These are phyloP conservation scores for Trichoderma guizhouense DNA, from an alignment of 2,329 filamentous ascomycete species.

Conservation along the genomic window DNA sequence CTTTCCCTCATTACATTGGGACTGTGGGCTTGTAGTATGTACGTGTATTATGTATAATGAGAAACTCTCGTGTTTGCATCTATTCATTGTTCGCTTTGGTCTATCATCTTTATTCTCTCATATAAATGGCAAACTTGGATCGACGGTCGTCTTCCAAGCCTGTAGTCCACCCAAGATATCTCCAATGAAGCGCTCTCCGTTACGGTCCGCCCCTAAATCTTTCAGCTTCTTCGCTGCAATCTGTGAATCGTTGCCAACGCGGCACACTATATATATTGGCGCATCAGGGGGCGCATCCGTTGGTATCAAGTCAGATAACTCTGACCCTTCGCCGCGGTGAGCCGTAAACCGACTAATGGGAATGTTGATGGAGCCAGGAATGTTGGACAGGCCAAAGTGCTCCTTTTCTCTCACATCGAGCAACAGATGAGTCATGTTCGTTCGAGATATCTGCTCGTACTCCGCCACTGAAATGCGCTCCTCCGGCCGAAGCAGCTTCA, in stretches of 20 bases:
- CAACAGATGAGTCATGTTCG: constrained; percentile 49
- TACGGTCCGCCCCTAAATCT: constrained; percentile 52
- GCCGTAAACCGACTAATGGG: constrained; percentile 56
- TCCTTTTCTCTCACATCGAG: constrained; percentile 83
- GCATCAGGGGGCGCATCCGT: constrained; percentile 37
- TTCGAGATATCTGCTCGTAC: constrained; percentile 44
- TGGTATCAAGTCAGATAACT: constrained; percentile 36
- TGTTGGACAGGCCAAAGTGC: constrained; percentile 75
- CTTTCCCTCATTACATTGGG: constrained; percentile 8
- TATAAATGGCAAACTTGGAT: constrained; percentile 53
- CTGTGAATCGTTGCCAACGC: constrained; percentile 77
- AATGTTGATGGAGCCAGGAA: constrained; percentile 73
- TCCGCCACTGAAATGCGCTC: constrained; percentile 66
- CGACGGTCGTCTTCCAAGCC: constrained; percentile 69
- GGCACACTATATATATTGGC: constrained; percentile 69
- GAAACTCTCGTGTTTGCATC: constrained; percentile 27
- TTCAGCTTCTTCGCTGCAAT: constrained; percentile 63
- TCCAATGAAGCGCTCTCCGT: constrained; percentile 57
- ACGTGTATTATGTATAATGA: constrained; percentile 26
- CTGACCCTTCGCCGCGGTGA: constrained; percentile 33
- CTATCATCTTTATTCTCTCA: constrained; percentile 26
- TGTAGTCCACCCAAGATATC: constrained; percentile 70
- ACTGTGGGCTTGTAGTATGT: constrained; percentile 16
- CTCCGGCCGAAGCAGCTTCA: constrained; percentile 55
- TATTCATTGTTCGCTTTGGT: background rate